Evolutionary conservation across 441 rosid genomes (phyloP).

Genomic region (Gossypium aridum): DNA sequence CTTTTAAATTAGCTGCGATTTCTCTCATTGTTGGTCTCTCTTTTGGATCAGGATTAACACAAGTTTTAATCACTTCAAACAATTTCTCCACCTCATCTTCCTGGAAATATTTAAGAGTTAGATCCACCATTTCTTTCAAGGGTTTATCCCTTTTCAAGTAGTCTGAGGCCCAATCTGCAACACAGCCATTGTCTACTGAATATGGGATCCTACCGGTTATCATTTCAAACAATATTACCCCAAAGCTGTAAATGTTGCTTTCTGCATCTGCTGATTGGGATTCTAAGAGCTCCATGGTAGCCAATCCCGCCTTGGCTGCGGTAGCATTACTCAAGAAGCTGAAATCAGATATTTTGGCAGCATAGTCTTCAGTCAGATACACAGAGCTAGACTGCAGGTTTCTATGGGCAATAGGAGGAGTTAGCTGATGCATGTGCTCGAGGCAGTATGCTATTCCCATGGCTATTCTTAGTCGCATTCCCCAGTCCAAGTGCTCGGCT

Average conservation of each 20-base stretch:
- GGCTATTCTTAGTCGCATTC: slow-evolving; percentile 62
- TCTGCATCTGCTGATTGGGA: slow-evolving; percentile 28
- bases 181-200: slow-evolving; percentile 29
- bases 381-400: slow-evolving; percentile 61
- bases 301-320: slow-evolving; percentile 33
- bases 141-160: slow-evolving; percentile 26
- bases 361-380: slow-evolving; percentile 83
- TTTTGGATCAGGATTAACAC: slow-evolving; percentile 53
- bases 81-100: slow-evolving; percentile 49
- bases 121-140: slow-evolving; percentile 50
- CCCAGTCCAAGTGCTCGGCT: slow-evolving; percentile 88
- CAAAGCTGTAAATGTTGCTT: slow-evolving; percentile 60
- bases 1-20: slow-evolving; percentile 48
- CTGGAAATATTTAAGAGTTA: slow-evolving; percentile 43
- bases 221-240: slow-evolving; percentile 62
- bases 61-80: slow-evolving; percentile 51
- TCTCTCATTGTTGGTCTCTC: slow-evolving; percentile 59
- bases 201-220: slow-evolving; percentile 61
- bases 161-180: slow-evolving; percentile 35
- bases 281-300: slow-evolving; percentile 37
- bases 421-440: slow-evolving; percentile 78
- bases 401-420: slow-evolving; percentile 57
- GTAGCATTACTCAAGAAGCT: slow-evolving; percentile 43
- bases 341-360: slow-evolving; percentile 84
- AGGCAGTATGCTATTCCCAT: slow-evolving; percentile 94